phyloP scores from a whole-genome alignment of 331 rosid genomes.

The Saraca asoca region DNA sequence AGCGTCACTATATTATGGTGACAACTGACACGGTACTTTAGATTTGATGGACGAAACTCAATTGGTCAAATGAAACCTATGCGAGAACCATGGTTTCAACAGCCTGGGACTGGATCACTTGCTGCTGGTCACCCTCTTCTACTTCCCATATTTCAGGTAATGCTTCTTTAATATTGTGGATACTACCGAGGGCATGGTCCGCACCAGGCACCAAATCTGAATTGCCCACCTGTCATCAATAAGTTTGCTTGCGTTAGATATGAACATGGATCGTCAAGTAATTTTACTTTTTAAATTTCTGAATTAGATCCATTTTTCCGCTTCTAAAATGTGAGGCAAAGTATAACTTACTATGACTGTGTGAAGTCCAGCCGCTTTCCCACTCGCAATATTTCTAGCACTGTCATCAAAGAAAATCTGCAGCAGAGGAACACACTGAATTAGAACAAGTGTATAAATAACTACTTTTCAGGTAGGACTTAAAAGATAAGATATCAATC shows the following conservation, averaged over 20 bases:
- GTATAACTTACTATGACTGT: conserved; percentile 72
- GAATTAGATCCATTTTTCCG: conserved; percentile 1
- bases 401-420: conserved; percentile 94
- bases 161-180: conserved; percentile 77
- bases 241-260: conserved; percentile 19
- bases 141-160: conserved; percentile 66
- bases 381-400: conserved; percentile 72
- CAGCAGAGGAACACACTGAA: conserved; percentile 13
- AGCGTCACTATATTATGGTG: conserved; percentile 18
- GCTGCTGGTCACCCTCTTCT: conserved; percentile 39
- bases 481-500: conserved; percentile 22
- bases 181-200: conserved; percentile 71
- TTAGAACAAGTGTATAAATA: background rate
- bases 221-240: conserved; percentile 60
- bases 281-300: background rate
- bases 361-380: conserved; percentile 75
- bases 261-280: background rate
- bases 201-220: conserved; percentile 69
- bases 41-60: conserved; percentile 16
- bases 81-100: conserved; percentile 65
- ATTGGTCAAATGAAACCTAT: conserved; percentile 36
- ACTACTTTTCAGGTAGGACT: background rate
- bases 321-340: conserved; percentile 13
- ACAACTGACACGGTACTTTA: conserved; percentile 17
- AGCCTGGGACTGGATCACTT: conserved; percentile 45